Base-by-base conservation (phyloP, 371 early-diverging fungal species). In the Furculomyces boomerangus region DNA sequence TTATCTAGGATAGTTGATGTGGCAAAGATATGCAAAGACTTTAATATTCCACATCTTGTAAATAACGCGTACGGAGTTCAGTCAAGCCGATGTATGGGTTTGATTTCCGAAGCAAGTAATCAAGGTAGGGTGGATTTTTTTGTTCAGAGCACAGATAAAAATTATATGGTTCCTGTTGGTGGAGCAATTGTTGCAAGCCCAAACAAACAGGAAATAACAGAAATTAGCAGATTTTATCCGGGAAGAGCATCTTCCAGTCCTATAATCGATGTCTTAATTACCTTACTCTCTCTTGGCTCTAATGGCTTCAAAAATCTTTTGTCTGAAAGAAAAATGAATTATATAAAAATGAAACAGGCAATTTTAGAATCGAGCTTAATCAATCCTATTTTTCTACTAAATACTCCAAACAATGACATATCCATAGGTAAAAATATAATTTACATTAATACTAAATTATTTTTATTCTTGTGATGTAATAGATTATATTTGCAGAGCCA, bases 121-220 rank as follows among this genome's bases (percentile, higher is more conserved):
- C 18, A 22, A 10, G 66, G 66, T 16, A 41, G 67, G 7, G 57
- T 64, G 25, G 64, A 64, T 28, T 35, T 37, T 7, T 61, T 55
- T 32, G 56, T 64, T 29, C 64, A 64, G 44, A 47, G 48, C 28
- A 65, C 66, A 20, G 64, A 64, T 47, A 64, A 64, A 56, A 64
- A 64, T 50, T 64, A 64, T 40, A 49, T 65, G 59, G 64, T 64
- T 25, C 64, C 64, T 16, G 67, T 64, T 40, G 64, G 64, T 1
- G 64, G 64, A 10, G 43, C 68, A 7, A 41, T 65, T 5, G 55
- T 64, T 16, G 62, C 57, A 25, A 60, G 64, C 13, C 65, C 64
- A 29, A 25, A 18, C 20, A 8, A 47, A 16, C 39, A 53, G 29
- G n/a, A 48, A 20, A 48, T 64, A 2, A 52, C 3, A 16, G 46